Evolutionary conservation across 257 asterid genomes (phyloP).

Genomic region (Coffea eugenioides): DNA sequence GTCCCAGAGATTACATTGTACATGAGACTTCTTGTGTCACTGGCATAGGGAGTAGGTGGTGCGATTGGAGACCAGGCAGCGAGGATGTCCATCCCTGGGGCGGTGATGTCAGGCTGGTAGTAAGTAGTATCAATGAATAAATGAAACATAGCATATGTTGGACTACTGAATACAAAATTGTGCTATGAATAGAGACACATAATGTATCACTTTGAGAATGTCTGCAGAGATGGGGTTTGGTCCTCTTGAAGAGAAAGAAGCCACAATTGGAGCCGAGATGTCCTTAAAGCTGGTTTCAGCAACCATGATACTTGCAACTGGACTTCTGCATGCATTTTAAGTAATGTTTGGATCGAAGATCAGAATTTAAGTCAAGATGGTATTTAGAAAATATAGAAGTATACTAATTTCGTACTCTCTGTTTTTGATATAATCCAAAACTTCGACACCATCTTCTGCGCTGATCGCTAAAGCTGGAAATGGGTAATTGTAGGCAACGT

Average conservation of each 20-base stretch:
- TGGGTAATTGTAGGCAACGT: conserved; percentile 9
- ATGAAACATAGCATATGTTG: background rate
- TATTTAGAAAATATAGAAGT: background rate
- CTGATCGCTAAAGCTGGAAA: conserved; percentile 16
- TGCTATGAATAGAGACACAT: too few relatives aligned
- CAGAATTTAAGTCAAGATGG: background rate
- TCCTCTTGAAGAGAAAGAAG: conserved; percentile 45
- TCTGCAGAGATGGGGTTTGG: conserved; percentile 24
- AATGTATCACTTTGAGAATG: conserved; percentile 15
- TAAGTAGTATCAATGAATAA: too few relatives aligned
- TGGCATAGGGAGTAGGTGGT: background rate
- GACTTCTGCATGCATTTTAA: conserved; percentile 6
- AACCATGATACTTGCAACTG: conserved; percentile 12
- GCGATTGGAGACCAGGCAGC: conserved; percentile 17
- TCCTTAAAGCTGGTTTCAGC: conserved; percentile 38
- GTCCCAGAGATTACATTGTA: conserved; percentile 44
- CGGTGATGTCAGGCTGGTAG: conserved; percentile 22
- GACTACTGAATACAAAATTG: too few relatives aligned
- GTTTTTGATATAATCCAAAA: conserved; percentile 13
- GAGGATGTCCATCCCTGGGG: conserved; percentile 21
- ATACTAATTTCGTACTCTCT: background rate
- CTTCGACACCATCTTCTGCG: background rate
- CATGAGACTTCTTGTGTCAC: conserved; percentile 16
- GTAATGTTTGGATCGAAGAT: background rate
- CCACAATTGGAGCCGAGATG: conserved; percentile 36